Percentiles rank a stretch among this genome's conserved stretches.
These are phyloP conservation scores for Botrytis porri DNA, from an alignment of 2,329 filamentous ascomycete genomes.

Conservation along the genomic window DNA sequence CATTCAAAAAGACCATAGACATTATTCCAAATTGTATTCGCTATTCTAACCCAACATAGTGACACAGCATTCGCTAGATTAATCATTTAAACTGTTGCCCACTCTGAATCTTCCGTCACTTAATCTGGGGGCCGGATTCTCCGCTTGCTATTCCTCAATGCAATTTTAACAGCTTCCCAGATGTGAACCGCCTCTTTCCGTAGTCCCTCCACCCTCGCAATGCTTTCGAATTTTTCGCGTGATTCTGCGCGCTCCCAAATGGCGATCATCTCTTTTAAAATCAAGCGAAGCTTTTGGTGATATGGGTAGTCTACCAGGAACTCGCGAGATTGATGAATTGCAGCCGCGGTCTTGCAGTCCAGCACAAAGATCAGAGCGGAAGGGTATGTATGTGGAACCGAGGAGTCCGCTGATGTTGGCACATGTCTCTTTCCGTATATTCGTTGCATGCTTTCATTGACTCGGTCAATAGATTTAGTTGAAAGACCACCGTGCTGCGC, in stretches of 20 bases:
- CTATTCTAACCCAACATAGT: background rate
- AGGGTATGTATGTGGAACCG: background rate
- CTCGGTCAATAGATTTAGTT: background rate
- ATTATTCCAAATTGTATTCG: background rate
- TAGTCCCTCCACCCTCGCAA: background rate
- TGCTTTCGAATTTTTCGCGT: background rate
- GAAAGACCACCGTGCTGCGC: background rate
- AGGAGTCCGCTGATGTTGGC: background rate
- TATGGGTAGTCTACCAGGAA: background rate
- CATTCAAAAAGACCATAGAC: background rate
- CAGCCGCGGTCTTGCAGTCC: background rate
- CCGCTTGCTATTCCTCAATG: background rate
- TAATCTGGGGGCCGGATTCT: background rate
- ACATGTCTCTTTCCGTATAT: background rate
- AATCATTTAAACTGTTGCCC: background rate
- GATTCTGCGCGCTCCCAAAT: background rate
- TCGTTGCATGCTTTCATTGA: background rate
- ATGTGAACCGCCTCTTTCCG: background rate
- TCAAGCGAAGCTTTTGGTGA: background rate
- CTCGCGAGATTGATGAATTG: background rate
- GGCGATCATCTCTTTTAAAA: background rate
- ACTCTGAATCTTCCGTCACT: background rate
- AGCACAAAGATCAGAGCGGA: background rate
- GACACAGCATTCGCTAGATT: background rate
- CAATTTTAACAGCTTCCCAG: background rate